Percentiles rank a stretch among this genome's conserved stretches.
Conservation (phyloP, 2,329 filamentous ascomycete species). For the Cercospora beticola region DNA sequence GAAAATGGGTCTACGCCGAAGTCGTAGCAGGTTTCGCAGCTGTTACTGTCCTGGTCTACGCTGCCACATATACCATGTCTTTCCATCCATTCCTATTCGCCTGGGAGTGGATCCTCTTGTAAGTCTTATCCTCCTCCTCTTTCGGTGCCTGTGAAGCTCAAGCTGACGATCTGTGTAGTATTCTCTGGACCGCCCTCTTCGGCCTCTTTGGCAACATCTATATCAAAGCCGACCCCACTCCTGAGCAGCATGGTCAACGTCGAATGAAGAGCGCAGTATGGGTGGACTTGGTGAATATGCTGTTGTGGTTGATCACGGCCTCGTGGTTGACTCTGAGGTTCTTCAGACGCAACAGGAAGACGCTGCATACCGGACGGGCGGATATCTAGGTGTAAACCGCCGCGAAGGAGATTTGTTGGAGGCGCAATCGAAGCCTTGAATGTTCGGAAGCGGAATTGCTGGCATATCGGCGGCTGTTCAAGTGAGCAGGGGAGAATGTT, state of each 20-base stretch:
- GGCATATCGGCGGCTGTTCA: background rate
- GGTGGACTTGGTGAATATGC: slow-evolving; percentile 72
- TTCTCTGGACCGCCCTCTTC: slow-evolving; percentile 80
- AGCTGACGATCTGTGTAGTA: slow-evolving; percentile 31
- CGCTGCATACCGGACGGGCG: slow-evolving; percentile 36
- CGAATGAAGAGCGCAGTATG: slow-evolving; percentile 87
- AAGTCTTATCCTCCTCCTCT: slow-evolving; percentile 20
- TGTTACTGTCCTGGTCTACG: slow-evolving; percentile 61
- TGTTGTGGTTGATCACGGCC: slow-evolving; percentile 71
- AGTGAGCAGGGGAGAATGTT: background rate
- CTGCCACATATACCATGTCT: slow-evolving; percentile 59
- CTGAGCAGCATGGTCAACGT: slow-evolving; percentile 57
- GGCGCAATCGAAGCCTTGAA: background rate
- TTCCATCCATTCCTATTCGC: slow-evolving; percentile 53
- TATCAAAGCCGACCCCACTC: slow-evolving; percentile 62
- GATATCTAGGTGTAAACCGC: slow-evolving; percentile 32
- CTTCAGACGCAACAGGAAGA: slow-evolving; percentile 52
- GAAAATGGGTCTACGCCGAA: slow-evolving; percentile 78
- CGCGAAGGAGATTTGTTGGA: slow-evolving; percentile 2
- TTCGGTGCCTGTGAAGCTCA: background rate
- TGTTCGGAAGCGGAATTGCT: background rate
- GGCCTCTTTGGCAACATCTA: slow-evolving; percentile 82
- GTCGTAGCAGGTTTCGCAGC: slow-evolving; percentile 66
- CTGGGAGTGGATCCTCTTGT: slow-evolving; percentile 70
- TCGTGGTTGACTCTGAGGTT: slow-evolving; percentile 59